phyloP scores from a whole-genome alignment of 176 grass and related monocot species.

The Panicum miliaceum region DNA sequence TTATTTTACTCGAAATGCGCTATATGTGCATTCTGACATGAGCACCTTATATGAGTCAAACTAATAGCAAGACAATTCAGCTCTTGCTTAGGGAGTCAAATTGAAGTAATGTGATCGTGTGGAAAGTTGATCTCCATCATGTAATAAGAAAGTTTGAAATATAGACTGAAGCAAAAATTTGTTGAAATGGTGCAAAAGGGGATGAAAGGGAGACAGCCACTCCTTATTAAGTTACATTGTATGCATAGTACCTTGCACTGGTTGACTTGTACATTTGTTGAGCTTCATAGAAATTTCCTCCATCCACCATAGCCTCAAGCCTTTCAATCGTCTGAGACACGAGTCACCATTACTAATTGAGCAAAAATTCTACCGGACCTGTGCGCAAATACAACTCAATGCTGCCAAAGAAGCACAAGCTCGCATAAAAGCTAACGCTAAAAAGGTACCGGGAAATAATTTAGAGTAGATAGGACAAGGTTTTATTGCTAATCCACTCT shows the following conservation, averaged over 20 bases:
- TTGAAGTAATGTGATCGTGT: slow-evolving; percentile 24
- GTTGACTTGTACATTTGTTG: slow-evolving; percentile 96
- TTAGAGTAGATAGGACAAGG: background rate
- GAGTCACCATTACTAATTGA: slow-evolving; percentile 27
- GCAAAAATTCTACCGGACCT: background rate
- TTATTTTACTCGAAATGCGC: background rate
- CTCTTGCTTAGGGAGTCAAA: background rate
- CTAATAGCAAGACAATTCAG: background rate
- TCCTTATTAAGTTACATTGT: background rate
- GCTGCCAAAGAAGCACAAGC: background rate
- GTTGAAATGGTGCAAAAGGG: slow-evolving; percentile 21
- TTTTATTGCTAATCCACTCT: background rate
- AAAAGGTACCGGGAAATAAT: slow-evolving; percentile 2
- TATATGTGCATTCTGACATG: background rate
- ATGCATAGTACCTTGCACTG: slow-evolving; percentile 64
- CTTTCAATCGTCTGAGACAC: slow-evolving; percentile 66
- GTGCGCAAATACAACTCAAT: slow-evolving; percentile 11
- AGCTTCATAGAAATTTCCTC: slow-evolving; percentile 84
- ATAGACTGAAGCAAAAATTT: background rate
- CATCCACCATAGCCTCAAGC: slow-evolving; percentile 73
- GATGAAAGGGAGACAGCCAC: background rate
- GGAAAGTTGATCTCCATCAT: background rate
- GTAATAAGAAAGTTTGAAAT: slow-evolving; percentile 1
- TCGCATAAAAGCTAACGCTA: background rate
- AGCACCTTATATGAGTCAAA: background rate